These are phyloP conservation scores for Beauveria brongniartii DNA, from an alignment of 2,329 filamentous ascomycete species.

Conservation along the genomic window DNA sequence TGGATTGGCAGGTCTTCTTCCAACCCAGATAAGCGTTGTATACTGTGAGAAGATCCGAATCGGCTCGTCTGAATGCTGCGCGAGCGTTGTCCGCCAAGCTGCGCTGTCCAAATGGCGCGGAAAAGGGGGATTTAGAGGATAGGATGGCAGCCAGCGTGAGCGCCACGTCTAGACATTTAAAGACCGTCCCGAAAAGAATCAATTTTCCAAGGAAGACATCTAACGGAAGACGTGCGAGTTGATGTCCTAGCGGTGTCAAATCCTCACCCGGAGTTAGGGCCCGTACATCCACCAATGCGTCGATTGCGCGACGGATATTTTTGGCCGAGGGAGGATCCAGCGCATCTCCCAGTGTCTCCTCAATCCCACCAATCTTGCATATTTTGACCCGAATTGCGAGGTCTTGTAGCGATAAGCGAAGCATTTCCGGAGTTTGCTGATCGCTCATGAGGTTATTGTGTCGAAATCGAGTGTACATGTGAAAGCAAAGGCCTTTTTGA, in stretches of 20 bases:
- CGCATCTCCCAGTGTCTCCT: conserved; percentile 79
- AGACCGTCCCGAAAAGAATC: conserved; percentile 76
- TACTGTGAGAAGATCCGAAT: conserved; percentile 85
- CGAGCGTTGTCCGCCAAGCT: conserved; percentile 67
- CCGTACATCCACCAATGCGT: conserved; percentile 86
- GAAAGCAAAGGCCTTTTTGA: conserved; percentile 89
- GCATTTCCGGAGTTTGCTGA: conserved; percentile 93
- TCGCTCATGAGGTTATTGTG: conserved; percentile 81
- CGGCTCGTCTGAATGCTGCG: conserved; percentile 70
- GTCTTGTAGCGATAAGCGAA: conserved; percentile 88
- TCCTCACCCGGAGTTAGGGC: conserved; percentile 76
- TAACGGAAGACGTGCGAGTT: conserved; percentile 80
- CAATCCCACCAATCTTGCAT: conserved; percentile 89
- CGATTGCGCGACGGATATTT: conserved; percentile 87
- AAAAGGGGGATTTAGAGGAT: conserved; percentile 90
- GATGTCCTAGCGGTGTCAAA: conserved; percentile 75
- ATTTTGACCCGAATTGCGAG: conserved; percentile 95
- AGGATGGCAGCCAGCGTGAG: conserved; percentile 88
- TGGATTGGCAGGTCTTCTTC: conserved; percentile 71
- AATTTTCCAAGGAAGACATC: conserved; percentile 95
- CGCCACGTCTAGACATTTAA: conserved; percentile 84
- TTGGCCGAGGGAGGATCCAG: conserved; percentile 84
- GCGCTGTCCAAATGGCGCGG: conserved; percentile 77
- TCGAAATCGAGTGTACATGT: conserved; percentile 84
- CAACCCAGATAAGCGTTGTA: conserved; percentile 91